Evolutionary conservation across 768 basidiomycete species (phyloP).

Genomic region (Termitomyces heimii): DNA sequence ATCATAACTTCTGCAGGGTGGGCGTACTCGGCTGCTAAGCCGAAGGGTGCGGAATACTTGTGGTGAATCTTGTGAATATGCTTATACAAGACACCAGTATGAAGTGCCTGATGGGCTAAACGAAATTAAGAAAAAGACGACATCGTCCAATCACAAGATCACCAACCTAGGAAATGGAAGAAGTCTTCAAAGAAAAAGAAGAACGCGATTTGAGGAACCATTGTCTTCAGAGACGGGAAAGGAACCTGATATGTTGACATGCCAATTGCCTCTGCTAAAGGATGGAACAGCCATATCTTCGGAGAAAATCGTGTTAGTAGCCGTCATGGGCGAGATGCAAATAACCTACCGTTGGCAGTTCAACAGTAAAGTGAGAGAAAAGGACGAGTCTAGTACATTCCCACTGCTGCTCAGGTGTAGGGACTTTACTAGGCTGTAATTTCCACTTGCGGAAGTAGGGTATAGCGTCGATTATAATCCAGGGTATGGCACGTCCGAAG

Average conservation of each 20-base stretch:
- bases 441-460: slow-evolving; percentile 96
- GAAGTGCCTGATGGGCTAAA: slow-evolving; percentile 82
- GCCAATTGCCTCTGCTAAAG: slow-evolving; percentile 79
- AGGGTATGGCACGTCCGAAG: slow-evolving; percentile 92
- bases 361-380: slow-evolving; percentile 92
- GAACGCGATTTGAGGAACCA: slow-evolving; percentile 71
- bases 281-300: slow-evolving; percentile 90
- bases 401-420: slow-evolving; percentile 83
- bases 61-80: slow-evolving; percentile 97
- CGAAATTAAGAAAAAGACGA: background rate
- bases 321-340: background rate
- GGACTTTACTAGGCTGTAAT: slow-evolving; percentile 81
- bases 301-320: background rate
- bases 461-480: slow-evolving; percentile 92
- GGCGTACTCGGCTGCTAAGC: slow-evolving; percentile 95
- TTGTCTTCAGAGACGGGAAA: slow-evolving; percentile 66
- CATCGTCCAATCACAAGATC: background rate
- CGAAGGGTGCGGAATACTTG: slow-evolving; percentile 95
- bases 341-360: slow-evolving; percentile 76
- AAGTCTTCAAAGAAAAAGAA: slow-evolving; percentile 97
- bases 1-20: slow-evolving; percentile 97
- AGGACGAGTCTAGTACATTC: slow-evolving; percentile 93
- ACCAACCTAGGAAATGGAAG: slow-evolving; percentile 83
- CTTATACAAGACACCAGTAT: slow-evolving; percentile 80
- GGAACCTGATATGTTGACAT: slow-evolving; percentile 94